A percentile compares a stretch with the other conserved stretches of the same genome.
Conservation (phyloP, 2,329 filamentous ascomycete species). For the Clonostachys chloroleuca region DNA sequence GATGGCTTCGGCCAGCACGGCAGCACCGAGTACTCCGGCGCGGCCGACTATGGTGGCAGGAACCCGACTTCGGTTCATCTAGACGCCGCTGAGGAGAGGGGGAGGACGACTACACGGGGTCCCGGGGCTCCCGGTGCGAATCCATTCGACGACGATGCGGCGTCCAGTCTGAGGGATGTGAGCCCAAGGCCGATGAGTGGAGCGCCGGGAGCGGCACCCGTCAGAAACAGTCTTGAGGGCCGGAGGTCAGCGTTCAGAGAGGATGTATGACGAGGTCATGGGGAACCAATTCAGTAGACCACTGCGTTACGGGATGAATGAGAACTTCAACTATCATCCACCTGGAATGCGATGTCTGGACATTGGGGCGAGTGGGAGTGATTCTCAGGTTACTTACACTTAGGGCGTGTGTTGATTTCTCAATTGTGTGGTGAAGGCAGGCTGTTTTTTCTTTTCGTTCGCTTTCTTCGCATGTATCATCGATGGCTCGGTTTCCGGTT, state of each 20-base stretch:
- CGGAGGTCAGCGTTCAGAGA: slow-evolving; percentile 65
- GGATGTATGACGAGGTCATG: slow-evolving; percentile 44
- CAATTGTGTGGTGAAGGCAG: background rate
- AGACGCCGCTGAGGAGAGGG: slow-evolving; percentile 26
- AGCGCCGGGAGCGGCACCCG: slow-evolving; percentile 19
- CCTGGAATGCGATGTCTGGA: too few relatives aligned
- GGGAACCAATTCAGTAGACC: too few relatives aligned
- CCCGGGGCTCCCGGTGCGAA: slow-evolving; percentile 42
- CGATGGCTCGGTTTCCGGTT: too few relatives aligned
- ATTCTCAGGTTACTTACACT: too few relatives aligned
- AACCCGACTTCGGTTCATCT: slow-evolving; percentile 28
- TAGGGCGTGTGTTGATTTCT: background rate
- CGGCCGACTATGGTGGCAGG: slow-evolving; percentile 44
- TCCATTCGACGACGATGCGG: slow-evolving; percentile 69
- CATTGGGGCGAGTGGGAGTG: too few relatives aligned
- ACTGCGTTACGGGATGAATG: too few relatives aligned
- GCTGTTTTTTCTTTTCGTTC: background rate
- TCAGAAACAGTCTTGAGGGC: slow-evolving; percentile 22
- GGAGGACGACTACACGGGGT: slow-evolving; percentile 19
- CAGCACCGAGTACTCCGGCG: slow-evolving; percentile 21
- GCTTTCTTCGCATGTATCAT: background rate
- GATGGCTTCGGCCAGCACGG: slow-evolving; percentile 13
- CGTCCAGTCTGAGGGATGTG: slow-evolving; percentile 63
- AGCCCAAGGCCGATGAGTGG: slow-evolving; percentile 68
- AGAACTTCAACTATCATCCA: too few relatives aligned